phyloP scores from a whole-genome alignment of 768 basidiomycete species.

The Mycena belliarum region DNA sequence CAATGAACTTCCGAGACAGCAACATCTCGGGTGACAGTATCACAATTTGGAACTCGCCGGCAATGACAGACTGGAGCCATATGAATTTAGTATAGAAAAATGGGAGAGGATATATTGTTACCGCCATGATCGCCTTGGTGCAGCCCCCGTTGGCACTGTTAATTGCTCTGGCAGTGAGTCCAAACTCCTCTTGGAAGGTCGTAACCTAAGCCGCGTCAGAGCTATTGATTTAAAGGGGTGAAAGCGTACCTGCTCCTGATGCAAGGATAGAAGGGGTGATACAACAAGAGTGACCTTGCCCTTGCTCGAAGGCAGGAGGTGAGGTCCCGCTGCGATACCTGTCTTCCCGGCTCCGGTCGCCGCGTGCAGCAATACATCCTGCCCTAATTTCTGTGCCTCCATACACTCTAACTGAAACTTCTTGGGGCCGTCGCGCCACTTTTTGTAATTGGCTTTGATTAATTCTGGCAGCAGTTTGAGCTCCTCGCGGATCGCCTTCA shows the following conservation, averaged over 20 bases:
- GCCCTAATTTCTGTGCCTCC: neutral
- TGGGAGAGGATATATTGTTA: neutral
- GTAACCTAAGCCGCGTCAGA: neutral
- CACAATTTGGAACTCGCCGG: too few relatives aligned
- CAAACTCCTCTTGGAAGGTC: conserved; percentile 1
- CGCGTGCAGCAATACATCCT: neutral
- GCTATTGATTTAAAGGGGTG: too few relatives aligned
- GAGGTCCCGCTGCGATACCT: conserved; percentile 10
- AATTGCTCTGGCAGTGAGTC: conserved; percentile 2
- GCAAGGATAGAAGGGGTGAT: conserved; percentile 3
- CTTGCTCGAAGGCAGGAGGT: conserved; percentile 7
- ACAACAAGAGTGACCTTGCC: conserved; percentile 5
- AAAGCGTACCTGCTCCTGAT: conserved; percentile 8
- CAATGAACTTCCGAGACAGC: conserved; percentile 2
- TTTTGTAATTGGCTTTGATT: neutral
- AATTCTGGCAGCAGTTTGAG: conserved; percentile 9
- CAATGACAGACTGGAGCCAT: neutral
- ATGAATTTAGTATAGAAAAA: too few relatives aligned
- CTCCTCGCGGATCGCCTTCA: neutral
- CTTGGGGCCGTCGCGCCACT: conserved; percentile 1
- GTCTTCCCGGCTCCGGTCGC: conserved; percentile 9
- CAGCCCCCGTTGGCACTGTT: conserved; percentile 13
- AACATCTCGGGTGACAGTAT: neutral
- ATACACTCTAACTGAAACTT: neutral
- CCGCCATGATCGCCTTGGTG: neutral